Base-by-base conservation (phyloP, 208 protist genomes). In the Trypanosoma grayi region DNA sequence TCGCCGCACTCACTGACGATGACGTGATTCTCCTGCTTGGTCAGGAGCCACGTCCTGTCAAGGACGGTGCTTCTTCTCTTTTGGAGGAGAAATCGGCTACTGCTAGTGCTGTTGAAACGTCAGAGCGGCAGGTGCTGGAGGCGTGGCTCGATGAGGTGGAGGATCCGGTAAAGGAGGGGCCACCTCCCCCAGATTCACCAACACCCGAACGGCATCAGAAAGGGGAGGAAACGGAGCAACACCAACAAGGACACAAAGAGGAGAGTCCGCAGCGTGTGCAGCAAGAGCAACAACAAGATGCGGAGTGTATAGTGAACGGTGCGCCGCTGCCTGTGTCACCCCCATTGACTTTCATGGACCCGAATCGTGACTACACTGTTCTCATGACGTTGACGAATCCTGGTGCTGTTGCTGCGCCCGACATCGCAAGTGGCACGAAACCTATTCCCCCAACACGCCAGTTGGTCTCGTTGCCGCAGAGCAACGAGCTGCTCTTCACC, bases 71-170 rank as follows among this genome's bases (percentile, higher is more conserved):
- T 0, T 18, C 14, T 46, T 3, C 9, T 24, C 25, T 14, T 7
- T 0, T 30, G 39, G 31, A 69, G 4, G 47, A 72, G 30, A 36
- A 18, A 37, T 5, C 36, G 24, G 4, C 24, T 3, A 27, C 10
- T 8, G 34, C n/a, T 20, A 47, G 16, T 55, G 20, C 37, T 24
- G 40, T 10, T 14, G 8, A 20, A 27, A 39, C 59, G n/a, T n/a
- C n/a, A n/a, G 61, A 41, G 33, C 56, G 55, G 13, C 30, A 53
- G 2, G 43, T 53, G 37, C 36, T 85, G 54, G 66, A 81, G 30
- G 63, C 50, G 6, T 87, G 81, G 81, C 65, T 87, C 34, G 73
- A 81, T 31, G 73, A 75, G 16, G 44, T 81, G 40, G 55, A 73
- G 40, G 34, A 45, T 25, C 24, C 11, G 31, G 4, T 16, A 14